Evolutionary conservation across 768 basidiomycete genomes (phyloP), one percentile per base, ranked within the genome.

Genomic region (Lyophyllum semitale): DNA sequence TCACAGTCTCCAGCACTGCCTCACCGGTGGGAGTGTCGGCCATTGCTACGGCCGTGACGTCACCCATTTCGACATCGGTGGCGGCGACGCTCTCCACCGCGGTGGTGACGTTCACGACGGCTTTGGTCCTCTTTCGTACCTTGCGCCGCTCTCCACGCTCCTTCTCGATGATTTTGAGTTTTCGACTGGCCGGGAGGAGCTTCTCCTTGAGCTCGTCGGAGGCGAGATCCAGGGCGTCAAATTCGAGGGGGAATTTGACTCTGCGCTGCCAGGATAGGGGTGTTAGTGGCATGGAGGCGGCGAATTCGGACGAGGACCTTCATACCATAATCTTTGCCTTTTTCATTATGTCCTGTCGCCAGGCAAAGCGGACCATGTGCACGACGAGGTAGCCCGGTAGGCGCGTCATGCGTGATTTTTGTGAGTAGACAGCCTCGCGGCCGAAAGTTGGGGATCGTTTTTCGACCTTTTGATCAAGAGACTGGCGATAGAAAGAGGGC

Each of bases 311-410:
- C 2, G 9, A 49, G 15, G 42, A 13, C 17, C 12, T 13, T 63
- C 73, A 41, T 57, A 90, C 90, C 96, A 99, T 94, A 68, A 98
- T 96, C 75, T 99, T 98, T 1, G 96, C 87, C 67, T 98, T 98
- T 77, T 89, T 93, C 48, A 72, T 73, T 55, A 97, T 95, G 61
- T 98, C 97, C 33, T 83, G 78, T 56, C 93, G 78, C 97, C 97
- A 99, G 52, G 87, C 89, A 70, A 98, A 99, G 44, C 97, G 90
- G 12, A 95, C 95, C 89, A 98, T 92, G 63, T 98, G 94, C 4
- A 98, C 84, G 5, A 88, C 87, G 20, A 97, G 81, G 64, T 91
- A 95, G 4, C 84, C 71, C 0, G 97, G 97, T 12, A 98, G 76
- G 20, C 95, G 83, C 11, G 91, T 84, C 47, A 99, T 65, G 8